A percentile compares a stretch with the other conserved stretches of the same genome.
phyloP scores from a whole-genome alignment of 139 green algal genomes.

The Picochlorum sp. region DNA sequence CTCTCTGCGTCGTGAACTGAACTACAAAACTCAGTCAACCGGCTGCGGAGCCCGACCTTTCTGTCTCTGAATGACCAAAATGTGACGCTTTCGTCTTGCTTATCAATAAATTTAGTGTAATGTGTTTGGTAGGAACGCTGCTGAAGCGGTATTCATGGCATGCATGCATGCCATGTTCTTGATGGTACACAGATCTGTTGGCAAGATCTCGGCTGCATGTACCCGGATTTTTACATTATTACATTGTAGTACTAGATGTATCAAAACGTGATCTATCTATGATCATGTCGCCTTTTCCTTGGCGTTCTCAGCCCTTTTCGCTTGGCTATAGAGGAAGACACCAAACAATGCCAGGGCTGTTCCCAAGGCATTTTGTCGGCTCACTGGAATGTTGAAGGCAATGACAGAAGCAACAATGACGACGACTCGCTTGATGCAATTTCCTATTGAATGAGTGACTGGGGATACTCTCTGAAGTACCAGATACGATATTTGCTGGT shows the following conservation, averaged over 20 bases:
- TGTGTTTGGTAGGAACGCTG: no score
- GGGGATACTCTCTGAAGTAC: constrained; percentile 81
- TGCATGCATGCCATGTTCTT: no score
- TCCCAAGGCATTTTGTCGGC: constrained; percentile 33
- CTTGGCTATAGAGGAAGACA: constrained; percentile 89
- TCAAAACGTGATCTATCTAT: neutral
- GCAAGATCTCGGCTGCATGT: no score
- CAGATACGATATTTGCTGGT: constrained; percentile 88
- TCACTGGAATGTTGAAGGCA: constrained; percentile 86
- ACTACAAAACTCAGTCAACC: no score
- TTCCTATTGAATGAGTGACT: constrained; percentile 98
- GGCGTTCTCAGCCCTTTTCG: constrained; percentile 45
- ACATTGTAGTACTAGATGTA: neutral
- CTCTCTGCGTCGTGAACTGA: no score
- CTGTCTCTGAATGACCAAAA: no score
- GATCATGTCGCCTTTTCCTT: constrained; percentile 13
- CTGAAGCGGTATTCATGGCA: no score
- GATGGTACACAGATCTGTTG: no score
- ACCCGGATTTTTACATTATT: neutral
- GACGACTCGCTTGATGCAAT: constrained; percentile 97
- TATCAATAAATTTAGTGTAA: no score
- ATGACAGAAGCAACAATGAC: constrained; percentile 89
- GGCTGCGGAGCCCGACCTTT: no score
- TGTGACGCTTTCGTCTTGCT: no score
- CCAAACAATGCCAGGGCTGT: constrained; percentile 80